A percentile compares a stretch with the other conserved stretches of the same genome.
Evolutionary conservation across 1,139 yeast genomes (phyloP).

Genomic region (Insectozyma bohioensis): DNA sequence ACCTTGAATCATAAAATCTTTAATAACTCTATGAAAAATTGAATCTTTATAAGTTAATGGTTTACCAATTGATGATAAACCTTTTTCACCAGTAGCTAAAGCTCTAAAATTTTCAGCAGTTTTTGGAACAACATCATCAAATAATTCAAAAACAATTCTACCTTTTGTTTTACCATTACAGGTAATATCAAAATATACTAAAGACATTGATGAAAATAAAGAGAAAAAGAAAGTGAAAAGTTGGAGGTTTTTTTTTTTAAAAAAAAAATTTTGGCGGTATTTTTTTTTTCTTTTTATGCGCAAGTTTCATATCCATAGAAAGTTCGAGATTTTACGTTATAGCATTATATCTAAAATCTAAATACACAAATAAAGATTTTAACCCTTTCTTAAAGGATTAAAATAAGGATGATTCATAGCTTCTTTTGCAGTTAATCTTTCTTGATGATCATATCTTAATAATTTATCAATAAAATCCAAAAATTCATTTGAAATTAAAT

Average conservation of each 20-base stretch:
- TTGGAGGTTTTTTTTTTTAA: no score
- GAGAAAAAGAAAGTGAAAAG: no score
- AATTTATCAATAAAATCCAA: constrained; percentile 82
- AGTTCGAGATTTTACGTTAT: no score
- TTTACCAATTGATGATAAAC: constrained; percentile 64
- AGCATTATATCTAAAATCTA: no score
- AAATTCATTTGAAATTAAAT: constrained; percentile 66
- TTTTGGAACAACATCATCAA: constrained; percentile 80
- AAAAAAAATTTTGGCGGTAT: no score
- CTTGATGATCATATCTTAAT: constrained; percentile 90
- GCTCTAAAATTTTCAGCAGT: constrained; percentile 93
- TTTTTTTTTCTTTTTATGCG: no score
- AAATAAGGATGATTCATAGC: constrained; percentile 89
- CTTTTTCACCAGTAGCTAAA: constrained; percentile 87
- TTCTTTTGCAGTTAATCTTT: constrained; percentile 89
- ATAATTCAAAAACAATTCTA: constrained; percentile 73
- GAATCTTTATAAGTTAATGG: constrained; percentile 78
- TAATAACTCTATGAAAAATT: constrained; percentile 88
- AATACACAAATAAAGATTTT: no score
- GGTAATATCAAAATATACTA: constrained; percentile 72
- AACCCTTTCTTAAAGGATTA: no score
- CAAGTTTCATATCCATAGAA: no score
- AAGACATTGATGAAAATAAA: constrained; percentile 1
- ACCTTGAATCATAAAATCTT: constrained; percentile 91
- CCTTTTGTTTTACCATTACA: constrained; percentile 65